Conservation (phyloP, 495 filamentous ascomycete species). For the Xylaria acuta region DNA sequence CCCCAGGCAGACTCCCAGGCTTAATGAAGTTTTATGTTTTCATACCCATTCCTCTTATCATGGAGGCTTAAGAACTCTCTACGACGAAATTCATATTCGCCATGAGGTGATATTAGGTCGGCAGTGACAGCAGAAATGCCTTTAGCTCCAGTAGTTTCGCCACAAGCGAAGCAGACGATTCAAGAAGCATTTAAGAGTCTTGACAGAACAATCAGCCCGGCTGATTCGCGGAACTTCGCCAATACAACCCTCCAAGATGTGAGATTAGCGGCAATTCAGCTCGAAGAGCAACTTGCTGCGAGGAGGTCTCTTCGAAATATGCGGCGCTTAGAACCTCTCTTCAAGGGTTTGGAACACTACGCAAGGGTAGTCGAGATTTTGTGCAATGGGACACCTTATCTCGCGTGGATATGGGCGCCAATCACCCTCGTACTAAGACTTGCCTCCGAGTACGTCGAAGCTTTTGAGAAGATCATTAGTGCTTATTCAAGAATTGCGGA, state of each 20-base stretch:
- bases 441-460: neutral
- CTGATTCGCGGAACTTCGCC: neutral
- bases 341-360: slow-evolving; percentile 32
- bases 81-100: too few relatives aligned
- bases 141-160: neutral
- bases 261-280: neutral
- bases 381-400: slow-evolving; percentile 3
- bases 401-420: slow-evolving; percentile 8
- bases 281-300: neutral
- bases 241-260: neutral
- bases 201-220: neutral
- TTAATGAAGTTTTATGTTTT: too few relatives aligned
- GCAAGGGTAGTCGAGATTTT: neutral
- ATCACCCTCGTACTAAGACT: neutral
- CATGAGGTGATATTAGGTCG: too few relatives aligned
- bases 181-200: neutral
- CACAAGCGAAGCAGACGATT: neutral
- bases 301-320: slow-evolving; percentile 46
- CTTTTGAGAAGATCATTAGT: slow-evolving; percentile 2
- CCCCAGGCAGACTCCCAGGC: too few relatives aligned
- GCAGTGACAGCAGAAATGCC: too few relatives aligned
- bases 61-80: too few relatives aligned
- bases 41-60: too few relatives aligned
- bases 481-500: neutral
- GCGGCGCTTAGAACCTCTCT: slow-evolving; percentile 57